phyloP scores from a whole-genome alignment of 495 filamentous ascomycete genomes.

The Trichoderma virens region DNA sequence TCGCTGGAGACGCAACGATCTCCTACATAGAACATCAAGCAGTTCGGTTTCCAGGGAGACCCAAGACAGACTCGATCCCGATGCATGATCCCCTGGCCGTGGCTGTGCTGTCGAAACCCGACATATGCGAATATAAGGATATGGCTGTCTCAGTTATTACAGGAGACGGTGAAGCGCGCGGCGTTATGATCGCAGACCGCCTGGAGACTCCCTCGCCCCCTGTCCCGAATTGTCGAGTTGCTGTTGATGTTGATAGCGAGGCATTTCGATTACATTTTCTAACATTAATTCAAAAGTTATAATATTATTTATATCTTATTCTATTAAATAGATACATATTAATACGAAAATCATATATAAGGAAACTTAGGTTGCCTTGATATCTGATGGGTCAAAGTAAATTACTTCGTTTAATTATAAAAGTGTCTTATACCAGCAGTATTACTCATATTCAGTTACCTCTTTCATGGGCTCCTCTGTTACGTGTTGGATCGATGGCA shows the following conservation, averaged over 20 bases:
- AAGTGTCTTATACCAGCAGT: no score
- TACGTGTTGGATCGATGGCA: no score
- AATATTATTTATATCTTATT: no score
- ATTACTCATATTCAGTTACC: no score
- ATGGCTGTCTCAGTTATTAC: conserved; percentile 14
- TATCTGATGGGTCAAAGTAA: no score
- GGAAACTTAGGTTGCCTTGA: no score
- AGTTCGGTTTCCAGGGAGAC: conserved; percentile 32
- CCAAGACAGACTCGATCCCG: conserved; percentile 33
- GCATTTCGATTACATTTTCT: conserved; percentile 17
- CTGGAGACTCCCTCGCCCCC: conserved; percentile 10
- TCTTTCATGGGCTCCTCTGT: no score
- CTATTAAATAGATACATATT: no score
- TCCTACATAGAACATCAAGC: conserved; percentile 30
- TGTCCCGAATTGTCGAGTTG: conserved; percentile 16
- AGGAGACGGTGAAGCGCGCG: conserved; percentile 14
- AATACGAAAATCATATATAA: no score
- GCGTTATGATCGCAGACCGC: conserved; percentile 12
- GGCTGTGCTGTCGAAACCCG: conserved; percentile 23
- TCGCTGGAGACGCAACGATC: conserved; percentile 22
- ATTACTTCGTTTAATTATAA: no score
- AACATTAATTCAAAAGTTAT: conserved; percentile 7
- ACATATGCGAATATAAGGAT: conserved; percentile 15
- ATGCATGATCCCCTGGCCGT: conserved; percentile 13
- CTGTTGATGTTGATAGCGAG: conserved; percentile 26